A percentile compares a stretch with the other conserved stretches of the same genome.
Evolutionary conservation across 305 asterid species (phyloP).

Genomic region (Fraxinus sp.): DNA sequence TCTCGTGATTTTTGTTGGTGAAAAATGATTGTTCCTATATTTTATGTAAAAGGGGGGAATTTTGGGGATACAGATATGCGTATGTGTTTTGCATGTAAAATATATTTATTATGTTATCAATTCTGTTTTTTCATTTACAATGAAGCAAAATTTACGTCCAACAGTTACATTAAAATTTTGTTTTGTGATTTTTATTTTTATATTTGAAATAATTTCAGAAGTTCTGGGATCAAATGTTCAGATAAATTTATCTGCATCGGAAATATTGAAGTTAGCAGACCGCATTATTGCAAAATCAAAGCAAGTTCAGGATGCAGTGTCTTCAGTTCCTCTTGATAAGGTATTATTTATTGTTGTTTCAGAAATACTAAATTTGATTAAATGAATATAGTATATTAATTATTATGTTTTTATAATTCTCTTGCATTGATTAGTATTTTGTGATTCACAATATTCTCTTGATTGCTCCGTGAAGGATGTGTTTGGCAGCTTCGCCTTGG

Average conservation of each 20-base stretch:
- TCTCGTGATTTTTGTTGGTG: slow-evolving; percentile 1
- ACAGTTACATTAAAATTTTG: background rate
- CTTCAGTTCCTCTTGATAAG: slow-evolving; percentile 82
- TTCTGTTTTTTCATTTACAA: background rate
- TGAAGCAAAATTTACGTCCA: background rate
- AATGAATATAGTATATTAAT: background rate
- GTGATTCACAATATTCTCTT: slow-evolving; percentile 2
- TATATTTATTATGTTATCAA: background rate
- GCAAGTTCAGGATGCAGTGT: slow-evolving; percentile 77
- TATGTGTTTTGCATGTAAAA: background rate
- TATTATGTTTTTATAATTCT: background rate
- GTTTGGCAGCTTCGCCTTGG: slow-evolving; percentile 10
- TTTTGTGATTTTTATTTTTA: background rate
- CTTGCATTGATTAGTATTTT: background rate
- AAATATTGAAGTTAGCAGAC: slow-evolving; percentile 71
- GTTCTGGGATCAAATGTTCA: slow-evolving; percentile 63
- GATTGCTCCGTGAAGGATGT: background rate
- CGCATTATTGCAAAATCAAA: slow-evolving; percentile 64
- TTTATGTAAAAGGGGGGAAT: slow-evolving; percentile 2
- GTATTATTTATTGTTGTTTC: slow-evolving; percentile 31
- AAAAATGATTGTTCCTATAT: background rate
- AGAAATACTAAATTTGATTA: background rate
- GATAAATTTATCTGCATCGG: slow-evolving; percentile 62
- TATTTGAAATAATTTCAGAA: slow-evolving; percentile 40
- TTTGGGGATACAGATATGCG: background rate